Evolutionary conservation across 768 basidiomycete species (phyloP).

Genomic region (Leccinum pellstonianum): DNA sequence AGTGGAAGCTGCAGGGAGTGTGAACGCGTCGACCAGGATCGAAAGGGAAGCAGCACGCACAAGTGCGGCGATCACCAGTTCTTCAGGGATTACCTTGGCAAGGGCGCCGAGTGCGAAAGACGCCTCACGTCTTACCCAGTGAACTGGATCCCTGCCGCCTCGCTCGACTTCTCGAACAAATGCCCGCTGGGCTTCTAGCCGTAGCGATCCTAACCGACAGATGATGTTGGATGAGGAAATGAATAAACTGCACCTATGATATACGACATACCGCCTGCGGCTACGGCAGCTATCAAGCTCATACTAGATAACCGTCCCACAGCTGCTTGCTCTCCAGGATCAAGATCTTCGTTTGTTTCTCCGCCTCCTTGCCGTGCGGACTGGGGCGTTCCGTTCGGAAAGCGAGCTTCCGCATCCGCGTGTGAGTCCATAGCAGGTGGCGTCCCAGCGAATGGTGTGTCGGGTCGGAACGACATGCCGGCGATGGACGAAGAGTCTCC

Average conservation of each 20-base stretch:
- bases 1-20: constrained; percentile 63
- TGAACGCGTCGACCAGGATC: constrained; percentile 3
- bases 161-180: constrained; percentile 77
- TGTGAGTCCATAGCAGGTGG: constrained; percentile 9
- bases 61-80: constrained; percentile 62
- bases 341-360: constrained; percentile 40
- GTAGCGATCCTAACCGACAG: constrained; percentile 47
- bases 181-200: constrained; percentile 52
- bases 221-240: constrained; percentile 6
- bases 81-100: constrained; percentile 82
- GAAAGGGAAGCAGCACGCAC: constrained; percentile 39
- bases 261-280: constrained; percentile 63
- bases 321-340: constrained; percentile 66
- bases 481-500: constrained; percentile 17
- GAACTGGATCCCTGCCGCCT: constrained; percentile 60
- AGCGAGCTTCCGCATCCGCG: constrained; percentile 8
- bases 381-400: constrained; percentile 14
- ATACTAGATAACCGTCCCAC: constrained; percentile 88
- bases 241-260: constrained; percentile 3
- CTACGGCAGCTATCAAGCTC: constrained; percentile 88
- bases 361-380: constrained; percentile 15
- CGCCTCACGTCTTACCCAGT: constrained; percentile 83
- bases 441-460: constrained; percentile 9
- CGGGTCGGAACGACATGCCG: constrained; percentile 17
- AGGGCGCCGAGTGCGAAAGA: constrained; percentile 86